A percentile compares a stretch with the other conserved stretches of the same genome.
These are phyloP conservation scores for Musa acuminata DNA, from an alignment of 176 grass and related monocot genomes.

Conservation along the genomic window DNA sequence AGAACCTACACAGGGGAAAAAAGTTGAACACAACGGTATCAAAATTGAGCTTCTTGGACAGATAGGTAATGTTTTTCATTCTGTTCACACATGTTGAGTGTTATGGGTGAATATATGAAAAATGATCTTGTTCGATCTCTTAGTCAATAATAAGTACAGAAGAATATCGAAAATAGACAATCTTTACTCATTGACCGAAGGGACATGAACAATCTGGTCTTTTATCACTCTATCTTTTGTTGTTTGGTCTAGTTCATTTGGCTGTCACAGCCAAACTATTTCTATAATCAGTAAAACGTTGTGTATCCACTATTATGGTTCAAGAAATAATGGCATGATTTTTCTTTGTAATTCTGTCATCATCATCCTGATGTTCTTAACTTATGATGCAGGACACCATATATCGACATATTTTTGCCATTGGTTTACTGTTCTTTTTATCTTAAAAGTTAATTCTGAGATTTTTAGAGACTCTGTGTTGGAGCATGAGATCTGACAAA, in stretches of 20 bases:
- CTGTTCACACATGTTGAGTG: not conserved
- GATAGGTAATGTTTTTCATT: slow-evolving; percentile 9
- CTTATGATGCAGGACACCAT: too few relatives aligned
- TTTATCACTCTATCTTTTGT: too few relatives aligned
- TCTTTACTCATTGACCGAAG: not conserved
- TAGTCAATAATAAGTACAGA: not conserved
- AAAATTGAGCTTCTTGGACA: slow-evolving; percentile 33
- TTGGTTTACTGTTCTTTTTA: too few relatives aligned
- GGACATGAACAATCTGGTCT: not conserved
- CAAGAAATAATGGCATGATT: too few relatives aligned
- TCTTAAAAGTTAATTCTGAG: too few relatives aligned
- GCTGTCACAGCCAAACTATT: not conserved
- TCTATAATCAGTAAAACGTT: not conserved
- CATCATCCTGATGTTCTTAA: too few relatives aligned
- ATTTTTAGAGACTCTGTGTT: too few relatives aligned
- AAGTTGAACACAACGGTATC: slow-evolving; percentile 21
- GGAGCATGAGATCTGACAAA: too few relatives aligned
- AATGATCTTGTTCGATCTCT: not conserved
- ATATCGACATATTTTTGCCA: too few relatives aligned
- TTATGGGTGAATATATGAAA: not conserved
- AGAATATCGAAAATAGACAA: not conserved
- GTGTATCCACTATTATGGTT: too few relatives aligned
- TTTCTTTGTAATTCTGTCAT: too few relatives aligned
- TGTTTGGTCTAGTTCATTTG: too few relatives aligned
- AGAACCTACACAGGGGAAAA: slow-evolving; percentile 23